Evolutionary conservation across 192 early-diverging fungal species (phyloP).

Genomic region (Coemansia sp.): DNA sequence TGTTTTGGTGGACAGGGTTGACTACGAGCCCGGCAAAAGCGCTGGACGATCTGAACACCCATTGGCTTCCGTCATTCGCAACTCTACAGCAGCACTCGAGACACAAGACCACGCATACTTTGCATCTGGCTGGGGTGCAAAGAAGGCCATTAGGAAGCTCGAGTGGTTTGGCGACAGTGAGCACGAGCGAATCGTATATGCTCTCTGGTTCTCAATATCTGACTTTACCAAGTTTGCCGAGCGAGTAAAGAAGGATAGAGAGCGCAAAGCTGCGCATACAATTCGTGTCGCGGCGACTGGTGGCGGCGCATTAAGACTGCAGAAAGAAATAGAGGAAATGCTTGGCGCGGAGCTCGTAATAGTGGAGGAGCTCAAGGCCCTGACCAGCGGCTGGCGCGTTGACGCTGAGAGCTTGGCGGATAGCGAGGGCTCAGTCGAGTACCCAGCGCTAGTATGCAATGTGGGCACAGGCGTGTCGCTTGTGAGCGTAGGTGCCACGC

Average conservation of each 20-base stretch:
- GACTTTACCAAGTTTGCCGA: constrained; percentile 18
- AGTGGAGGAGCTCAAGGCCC: constrained; percentile 38
- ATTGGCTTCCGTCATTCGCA: neutral
- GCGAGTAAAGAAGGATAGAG: constrained; percentile 2
- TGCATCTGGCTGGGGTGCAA: neutral
- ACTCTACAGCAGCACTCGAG: neutral
- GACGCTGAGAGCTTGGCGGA: neutral
- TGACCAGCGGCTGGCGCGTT: constrained; percentile 17
- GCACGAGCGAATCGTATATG: constrained; percentile 5
- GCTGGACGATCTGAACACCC: neutral
- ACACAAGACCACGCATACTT: neutral
- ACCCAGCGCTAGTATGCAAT: constrained; percentile 40
- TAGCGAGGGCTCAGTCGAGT: neutral
- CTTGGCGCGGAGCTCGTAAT: constrained; percentile 16
- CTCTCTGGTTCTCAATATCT: constrained; percentile 20
- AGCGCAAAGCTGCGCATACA: neutral
- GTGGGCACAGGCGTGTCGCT: constrained; percentile 54
- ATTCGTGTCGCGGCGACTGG: constrained; percentile 39
- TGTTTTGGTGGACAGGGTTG: constrained; percentile 7
- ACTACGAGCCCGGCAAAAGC: neutral
- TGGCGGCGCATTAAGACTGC: constrained; percentile 33
- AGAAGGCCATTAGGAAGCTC: constrained; percentile 2
- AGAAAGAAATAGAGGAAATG: constrained; percentile 15
- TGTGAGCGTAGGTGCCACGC: neutral
- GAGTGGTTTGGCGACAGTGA: constrained; percentile 10